Percentiles rank a stretch among this genome's conserved stretches.
phyloP scores from a whole-genome alignment of 2,329 filamentous ascomycete genomes.

The Torrubiellomyces zombiae region DNA sequence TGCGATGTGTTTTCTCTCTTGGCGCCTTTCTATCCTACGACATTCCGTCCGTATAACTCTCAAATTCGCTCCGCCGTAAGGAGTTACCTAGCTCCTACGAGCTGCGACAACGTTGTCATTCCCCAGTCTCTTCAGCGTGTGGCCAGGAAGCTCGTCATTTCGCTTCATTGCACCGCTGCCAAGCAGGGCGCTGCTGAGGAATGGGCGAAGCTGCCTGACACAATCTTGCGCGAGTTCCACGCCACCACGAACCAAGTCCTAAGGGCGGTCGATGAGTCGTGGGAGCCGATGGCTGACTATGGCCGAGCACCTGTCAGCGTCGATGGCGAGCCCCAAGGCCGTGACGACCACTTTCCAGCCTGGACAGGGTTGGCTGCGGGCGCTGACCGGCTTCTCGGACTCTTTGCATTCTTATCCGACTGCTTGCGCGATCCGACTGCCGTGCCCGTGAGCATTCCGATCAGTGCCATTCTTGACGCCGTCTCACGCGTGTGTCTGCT shows the following conservation, averaged over 20 bases:
- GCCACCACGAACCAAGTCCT: constrained; percentile 60
- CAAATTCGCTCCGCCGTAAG: constrained; percentile 48
- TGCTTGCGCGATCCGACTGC: constrained; percentile 50
- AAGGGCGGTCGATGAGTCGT: constrained; percentile 63
- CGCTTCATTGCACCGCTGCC: constrained; percentile 64
- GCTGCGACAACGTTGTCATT: constrained; percentile 29
- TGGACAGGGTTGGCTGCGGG: constrained; percentile 69
- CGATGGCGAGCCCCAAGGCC: constrained; percentile 30
- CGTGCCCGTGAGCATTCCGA: constrained; percentile 45
- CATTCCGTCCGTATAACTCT: constrained; percentile 58
- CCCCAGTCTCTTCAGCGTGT: constrained; percentile 36
- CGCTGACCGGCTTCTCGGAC: constrained; percentile 46
- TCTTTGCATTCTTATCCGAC: constrained; percentile 48
- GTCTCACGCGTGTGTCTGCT: constrained; percentile 54
- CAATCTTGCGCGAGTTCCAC: constrained; percentile 49
- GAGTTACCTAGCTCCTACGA: constrained; percentile 47
- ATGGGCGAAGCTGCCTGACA: constrained; percentile 53
- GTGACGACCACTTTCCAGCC: constrained; percentile 37
- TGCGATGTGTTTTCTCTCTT: constrained; percentile 56
- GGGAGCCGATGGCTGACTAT: constrained; percentile 49
- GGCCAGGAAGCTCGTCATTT: constrained; percentile 48
- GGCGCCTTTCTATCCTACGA: constrained; percentile 66
- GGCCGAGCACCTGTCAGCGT: constrained; percentile 23
- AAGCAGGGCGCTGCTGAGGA: constrained; percentile 65
- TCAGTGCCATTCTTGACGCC: constrained; percentile 53